phyloP scores from a whole-genome alignment of 495 filamentous ascomycete genomes.

The Daldinia concentrica region DNA sequence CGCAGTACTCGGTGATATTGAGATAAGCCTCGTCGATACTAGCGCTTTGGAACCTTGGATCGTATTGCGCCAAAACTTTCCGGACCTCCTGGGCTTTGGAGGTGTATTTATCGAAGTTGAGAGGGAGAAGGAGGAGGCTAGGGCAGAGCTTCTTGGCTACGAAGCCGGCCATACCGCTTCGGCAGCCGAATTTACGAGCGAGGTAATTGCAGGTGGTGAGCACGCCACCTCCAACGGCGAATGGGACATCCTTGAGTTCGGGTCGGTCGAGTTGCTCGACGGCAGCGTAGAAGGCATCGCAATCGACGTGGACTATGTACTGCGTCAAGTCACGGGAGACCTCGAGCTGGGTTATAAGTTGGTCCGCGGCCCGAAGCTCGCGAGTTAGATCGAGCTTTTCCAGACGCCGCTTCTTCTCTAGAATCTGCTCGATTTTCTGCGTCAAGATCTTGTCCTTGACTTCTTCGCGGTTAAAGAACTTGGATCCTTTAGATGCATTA shows the following conservation, averaged over 20 bases:
- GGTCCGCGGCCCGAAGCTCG: slow-evolving; percentile 81
- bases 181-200: slow-evolving; percentile 87
- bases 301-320: slow-evolving; percentile 90
- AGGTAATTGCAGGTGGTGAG: slow-evolving; percentile 95
- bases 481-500: slow-evolving; percentile 94
- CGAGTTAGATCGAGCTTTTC: slow-evolving; percentile 77
- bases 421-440: slow-evolving; percentile 82
- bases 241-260: slow-evolving; percentile 86
- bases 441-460: slow-evolving; percentile 82
- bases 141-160: slow-evolving; percentile 96
- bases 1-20: slow-evolving; percentile 91
- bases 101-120: slow-evolving; percentile 91
- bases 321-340: slow-evolving; percentile 81
- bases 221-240: slow-evolving; percentile 93
- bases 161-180: slow-evolving; percentile 95
- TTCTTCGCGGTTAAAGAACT: slow-evolving; percentile 95
- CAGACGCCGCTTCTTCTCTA: slow-evolving; percentile 77
- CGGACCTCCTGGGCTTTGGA: slow-evolving; percentile 91
- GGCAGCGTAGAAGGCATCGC: slow-evolving; percentile 97
- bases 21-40: slow-evolving; percentile 97
- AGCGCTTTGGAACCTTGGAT: slow-evolving; percentile 88
- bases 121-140: slow-evolving; percentile 79
- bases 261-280: slow-evolving; percentile 93
- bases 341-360: slow-evolving; percentile 82
- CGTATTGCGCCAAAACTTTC: slow-evolving; percentile 82